These are phyloP conservation scores for Hemileccinum rubropunctum DNA, from an alignment of 768 basidiomycete species.

Conservation along the genomic window DNA sequence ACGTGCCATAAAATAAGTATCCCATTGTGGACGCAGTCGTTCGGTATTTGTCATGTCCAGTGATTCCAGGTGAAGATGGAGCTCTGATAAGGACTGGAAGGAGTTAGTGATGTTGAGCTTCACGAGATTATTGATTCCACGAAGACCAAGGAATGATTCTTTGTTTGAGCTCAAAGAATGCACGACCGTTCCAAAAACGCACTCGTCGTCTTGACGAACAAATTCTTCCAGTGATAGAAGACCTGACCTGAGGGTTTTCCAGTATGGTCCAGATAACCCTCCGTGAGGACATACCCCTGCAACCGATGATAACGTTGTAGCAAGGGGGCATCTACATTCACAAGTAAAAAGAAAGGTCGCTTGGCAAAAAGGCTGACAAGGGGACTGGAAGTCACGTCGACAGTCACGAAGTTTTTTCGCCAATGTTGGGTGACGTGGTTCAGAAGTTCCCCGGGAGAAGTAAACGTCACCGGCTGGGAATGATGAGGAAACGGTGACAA, in stretches of 20 bases:
- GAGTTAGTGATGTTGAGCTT: conserved; percentile 63
- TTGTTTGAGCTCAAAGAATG: conserved; percentile 20
- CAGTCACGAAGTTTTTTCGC: conserved; percentile 77
- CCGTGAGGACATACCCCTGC: conserved; percentile 39
- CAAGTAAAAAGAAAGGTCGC: conserved; percentile 87
- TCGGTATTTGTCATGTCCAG: conserved; percentile 70
- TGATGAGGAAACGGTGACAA: conserved; percentile 20
- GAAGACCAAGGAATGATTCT: conserved; percentile 12
- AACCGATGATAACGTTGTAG: conserved; percentile 63
- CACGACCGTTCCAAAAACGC: conserved; percentile 52
- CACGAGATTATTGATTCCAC: conserved; percentile 42
- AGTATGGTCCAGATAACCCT: conserved; percentile 1
- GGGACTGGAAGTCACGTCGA: conserved; percentile 55
- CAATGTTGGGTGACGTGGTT: conserved; percentile 79
- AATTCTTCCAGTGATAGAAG: conserved; percentile 64
- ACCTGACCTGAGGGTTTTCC: conserved; percentile 16
- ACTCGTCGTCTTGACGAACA: conserved; percentile 64
- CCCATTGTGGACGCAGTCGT: conserved; percentile 87
- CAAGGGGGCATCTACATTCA: conserved; percentile 82
- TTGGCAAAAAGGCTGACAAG: conserved; percentile 70
- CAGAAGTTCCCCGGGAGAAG: conserved; percentile 53
- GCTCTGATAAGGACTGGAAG: conserved; percentile 49
- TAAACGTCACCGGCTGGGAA: conserved; percentile 33
- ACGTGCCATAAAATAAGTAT: conserved; percentile 93
- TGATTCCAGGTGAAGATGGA: conserved; percentile 63